These are phyloP conservation scores for Barnettozyma hawaiiensis DNA, from an alignment of 1,139 yeast genomes.

Conservation along the genomic window DNA sequence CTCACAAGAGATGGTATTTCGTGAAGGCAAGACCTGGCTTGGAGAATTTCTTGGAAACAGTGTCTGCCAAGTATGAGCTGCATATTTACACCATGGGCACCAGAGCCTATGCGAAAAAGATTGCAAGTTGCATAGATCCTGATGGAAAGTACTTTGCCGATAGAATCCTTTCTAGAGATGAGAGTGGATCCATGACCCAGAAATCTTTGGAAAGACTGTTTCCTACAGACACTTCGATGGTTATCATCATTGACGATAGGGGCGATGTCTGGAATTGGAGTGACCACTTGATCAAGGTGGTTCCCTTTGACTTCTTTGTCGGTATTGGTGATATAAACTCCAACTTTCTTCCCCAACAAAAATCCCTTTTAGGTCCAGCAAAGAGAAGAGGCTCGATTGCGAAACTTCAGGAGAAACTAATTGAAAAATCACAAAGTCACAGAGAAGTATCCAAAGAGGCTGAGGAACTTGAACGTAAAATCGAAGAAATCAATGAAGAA, in stretches of 20 bases:
- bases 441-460: constrained; percentile 12
- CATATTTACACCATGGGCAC: constrained; percentile 99
- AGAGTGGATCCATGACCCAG: constrained; percentile 87
- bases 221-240: constrained; percentile 96
- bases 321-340: constrained; percentile 98
- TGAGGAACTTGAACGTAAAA: constrained; percentile 28
- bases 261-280: constrained; percentile 99
- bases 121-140: constrained; percentile 90
- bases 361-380: constrained; percentile 65
- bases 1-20: constrained; percentile 73
- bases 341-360: constrained; percentile 79
- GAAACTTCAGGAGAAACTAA: constrained; percentile 28
- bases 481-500: constrained; percentile 25
- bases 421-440: constrained; percentile 22
- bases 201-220: constrained; percentile 83
- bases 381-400: constrained; percentile 50
- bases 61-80: constrained; percentile 70
- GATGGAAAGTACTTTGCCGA: constrained; percentile 83
- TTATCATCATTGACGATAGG: constrained; percentile 91
- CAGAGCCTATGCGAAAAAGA: constrained; percentile 82
- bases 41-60: constrained; percentile 57
- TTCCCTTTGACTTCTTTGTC: constrained; percentile 92
- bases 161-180: constrained; percentile 87
- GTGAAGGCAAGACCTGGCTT: constrained; percentile 91
- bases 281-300: constrained; percentile 81